Conservation (phyloP, 192 early-diverging fungal species). For the Entophlyctis luteolus region DNA sequence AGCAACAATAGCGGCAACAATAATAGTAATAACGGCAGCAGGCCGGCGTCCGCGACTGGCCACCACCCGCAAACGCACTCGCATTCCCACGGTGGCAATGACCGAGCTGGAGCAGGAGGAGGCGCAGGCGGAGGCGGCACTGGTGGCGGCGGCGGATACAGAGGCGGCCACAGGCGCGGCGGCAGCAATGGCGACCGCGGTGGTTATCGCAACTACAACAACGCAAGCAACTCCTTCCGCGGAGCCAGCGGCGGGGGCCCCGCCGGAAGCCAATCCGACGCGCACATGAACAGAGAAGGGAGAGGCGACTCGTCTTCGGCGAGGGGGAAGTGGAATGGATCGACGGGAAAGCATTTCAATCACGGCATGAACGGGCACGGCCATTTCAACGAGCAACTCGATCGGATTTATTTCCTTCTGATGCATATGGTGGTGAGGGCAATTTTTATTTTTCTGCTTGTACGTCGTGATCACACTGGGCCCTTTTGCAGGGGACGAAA, state of each 20-base stretch:
- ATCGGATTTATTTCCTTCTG: constrained; percentile 62
- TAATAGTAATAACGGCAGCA: too few relatives aligned
- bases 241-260: not conserved
- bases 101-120: not conserved
- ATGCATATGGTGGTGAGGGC: constrained; percentile 64
- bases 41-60: too few relatives aligned
- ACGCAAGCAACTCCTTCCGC: too few relatives aligned
- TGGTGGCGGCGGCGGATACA: not conserved
- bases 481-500: constrained; percentile 55
- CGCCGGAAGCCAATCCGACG: not conserved
- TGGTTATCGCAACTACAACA: not conserved
- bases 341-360: not conserved
- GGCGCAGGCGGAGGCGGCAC: not conserved
- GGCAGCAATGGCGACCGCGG: not conserved
- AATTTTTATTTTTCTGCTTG: not conserved
- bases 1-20: too few relatives aligned
- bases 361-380: not conserved
- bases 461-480: not conserved
- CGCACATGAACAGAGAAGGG: constrained; percentile 20
- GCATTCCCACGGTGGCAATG: too few relatives aligned
- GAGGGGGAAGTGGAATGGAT: not conserved
- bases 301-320: constrained; percentile 11
- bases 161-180: not conserved
- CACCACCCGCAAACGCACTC: not conserved
- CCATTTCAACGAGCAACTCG: constrained; percentile 40